phyloP scores from a whole-genome alignment of 1,284 basidiomycete species.

The Ceratobasidium theobromae region DNA sequence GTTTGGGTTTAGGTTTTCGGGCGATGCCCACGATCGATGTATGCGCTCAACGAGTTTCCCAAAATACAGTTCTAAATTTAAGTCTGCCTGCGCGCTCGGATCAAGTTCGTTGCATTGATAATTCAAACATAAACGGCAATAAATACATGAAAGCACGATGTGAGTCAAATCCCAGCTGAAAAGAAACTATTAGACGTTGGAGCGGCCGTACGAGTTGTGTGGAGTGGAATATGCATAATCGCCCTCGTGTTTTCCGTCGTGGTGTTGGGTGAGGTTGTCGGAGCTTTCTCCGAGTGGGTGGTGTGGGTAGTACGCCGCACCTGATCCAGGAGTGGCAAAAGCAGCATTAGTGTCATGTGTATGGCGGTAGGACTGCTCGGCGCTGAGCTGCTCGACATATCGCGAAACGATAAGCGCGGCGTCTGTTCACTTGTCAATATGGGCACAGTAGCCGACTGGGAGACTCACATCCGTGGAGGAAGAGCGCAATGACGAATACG shows the following conservation, averaged over 20 bases:
- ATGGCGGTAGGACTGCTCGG: conserved; percentile 45
- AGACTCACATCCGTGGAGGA: conserved; percentile 42
- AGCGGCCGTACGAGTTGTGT: conserved; percentile 17
- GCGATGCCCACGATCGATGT: not conserved
- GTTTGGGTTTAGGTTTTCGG: not conserved
- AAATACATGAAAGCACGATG: not conserved
- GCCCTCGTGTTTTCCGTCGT: conserved; percentile 8
- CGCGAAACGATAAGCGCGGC: conserved; percentile 59
- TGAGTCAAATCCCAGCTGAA: not conserved
- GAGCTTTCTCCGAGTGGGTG: conserved; percentile 7
- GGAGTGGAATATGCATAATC: conserved; percentile 1
- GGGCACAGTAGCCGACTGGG: conserved; percentile 44
- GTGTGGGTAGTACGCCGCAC: conserved; percentile 21
- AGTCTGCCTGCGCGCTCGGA: too few species aligned
- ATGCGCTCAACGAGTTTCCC: not conserved
- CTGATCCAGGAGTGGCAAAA: not conserved
- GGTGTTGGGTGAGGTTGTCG: conserved; percentile 1
- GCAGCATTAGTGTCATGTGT: conserved; percentile 15
- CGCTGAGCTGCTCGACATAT: conserved; percentile 57
- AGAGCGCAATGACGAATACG: conserved; percentile 46
- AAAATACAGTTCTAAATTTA: too few species aligned
- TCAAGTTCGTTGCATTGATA: too few species aligned
- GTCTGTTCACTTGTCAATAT: conserved; percentile 50
- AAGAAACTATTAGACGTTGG: not conserved
- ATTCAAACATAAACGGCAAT: too few species aligned